These are phyloP conservation scores for Hypoxylon subgilvum DNA, from an alignment of 495 filamentous ascomycete genomes.

Conservation along the genomic window DNA sequence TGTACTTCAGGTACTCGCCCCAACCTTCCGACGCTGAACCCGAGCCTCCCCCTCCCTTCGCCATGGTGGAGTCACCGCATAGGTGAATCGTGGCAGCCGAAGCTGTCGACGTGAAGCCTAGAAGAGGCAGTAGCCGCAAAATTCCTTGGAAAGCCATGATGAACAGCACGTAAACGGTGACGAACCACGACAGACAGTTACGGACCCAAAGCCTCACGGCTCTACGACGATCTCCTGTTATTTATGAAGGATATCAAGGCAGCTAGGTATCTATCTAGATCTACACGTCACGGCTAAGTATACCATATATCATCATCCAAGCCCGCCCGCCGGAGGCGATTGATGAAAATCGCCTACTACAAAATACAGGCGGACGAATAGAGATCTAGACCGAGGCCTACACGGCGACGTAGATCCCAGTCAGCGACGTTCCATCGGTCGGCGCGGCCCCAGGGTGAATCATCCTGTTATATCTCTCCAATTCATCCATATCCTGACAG, in stretches of 20 bases:
- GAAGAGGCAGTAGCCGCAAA: slow-evolving; percentile 10
- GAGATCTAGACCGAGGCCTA: slow-evolving; percentile 15
- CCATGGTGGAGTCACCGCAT: slow-evolving; percentile 64
- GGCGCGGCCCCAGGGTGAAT: not conserved
- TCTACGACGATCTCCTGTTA: slow-evolving; percentile 7
- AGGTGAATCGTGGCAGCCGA: slow-evolving; percentile 51
- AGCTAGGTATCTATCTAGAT: not conserved
- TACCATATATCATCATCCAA: slow-evolving; percentile 4
- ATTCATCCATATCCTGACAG: slow-evolving; percentile 15
- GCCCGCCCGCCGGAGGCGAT: slow-evolving; percentile 1
- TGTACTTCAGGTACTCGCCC: slow-evolving; percentile 47
- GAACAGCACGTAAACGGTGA: not conserved
- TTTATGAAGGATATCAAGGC: not conserved
- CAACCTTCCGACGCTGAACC: slow-evolving; percentile 44
- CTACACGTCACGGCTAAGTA: not conserved
- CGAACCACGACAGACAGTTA: not conserved
- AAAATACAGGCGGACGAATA: not conserved
- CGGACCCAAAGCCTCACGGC: not conserved
- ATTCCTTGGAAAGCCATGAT: slow-evolving; percentile 14
- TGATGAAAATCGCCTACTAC: too few relatives aligned
- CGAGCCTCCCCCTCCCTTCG: slow-evolving; percentile 47
- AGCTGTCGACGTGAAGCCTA: slow-evolving; percentile 17
- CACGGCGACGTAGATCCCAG: slow-evolving; percentile 10
- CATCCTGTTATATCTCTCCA: not conserved
- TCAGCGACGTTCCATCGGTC: slow-evolving; percentile 9